These are phyloP conservation scores for Hymenoscyphus occultus DNA, from an alignment of 2,329 filamentous ascomycete genomes.

Conservation along the genomic window DNA sequence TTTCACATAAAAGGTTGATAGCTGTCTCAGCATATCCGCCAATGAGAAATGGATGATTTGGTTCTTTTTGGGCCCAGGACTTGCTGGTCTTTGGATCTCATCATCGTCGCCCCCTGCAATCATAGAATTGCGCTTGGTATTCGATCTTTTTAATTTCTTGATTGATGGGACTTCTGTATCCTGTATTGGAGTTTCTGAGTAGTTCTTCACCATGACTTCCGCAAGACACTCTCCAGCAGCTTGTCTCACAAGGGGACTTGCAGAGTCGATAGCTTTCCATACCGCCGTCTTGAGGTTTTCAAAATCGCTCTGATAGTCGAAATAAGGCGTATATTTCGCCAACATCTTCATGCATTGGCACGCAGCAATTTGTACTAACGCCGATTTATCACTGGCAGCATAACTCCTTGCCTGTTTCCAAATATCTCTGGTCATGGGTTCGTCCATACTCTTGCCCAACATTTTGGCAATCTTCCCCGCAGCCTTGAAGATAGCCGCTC, in stretches of 20 bases:
- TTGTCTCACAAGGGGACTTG: conserved; percentile 72
- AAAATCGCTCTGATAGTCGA: conserved; percentile 85
- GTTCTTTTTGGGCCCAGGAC: conserved; percentile 70
- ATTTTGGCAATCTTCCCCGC: conserved; percentile 74
- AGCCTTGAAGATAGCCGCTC: conserved; percentile 73
- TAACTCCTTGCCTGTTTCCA: conserved; percentile 87
- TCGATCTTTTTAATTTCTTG: conserved; percentile 71
- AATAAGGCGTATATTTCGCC: conserved; percentile 70
- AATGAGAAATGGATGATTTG: conserved; percentile 73
- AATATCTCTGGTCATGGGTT: conserved; percentile 78
- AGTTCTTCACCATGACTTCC: conserved; percentile 76
- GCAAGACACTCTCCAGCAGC: conserved; percentile 84
- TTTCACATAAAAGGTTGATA: conserved; percentile 78
- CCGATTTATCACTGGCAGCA: conserved; percentile 76
- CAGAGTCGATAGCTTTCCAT: conserved; percentile 83
- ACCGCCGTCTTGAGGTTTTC: conserved; percentile 79
- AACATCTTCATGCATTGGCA: conserved; percentile 77
- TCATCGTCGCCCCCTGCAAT: conserved; percentile 75
- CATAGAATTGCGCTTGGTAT: conserved; percentile 50
- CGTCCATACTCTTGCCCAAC: conserved; percentile 75
- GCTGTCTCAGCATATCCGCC: conserved; percentile 70
- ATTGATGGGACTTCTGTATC: conserved; percentile 54
- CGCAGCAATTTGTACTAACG: conserved; percentile 73
- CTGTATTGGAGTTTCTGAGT: conserved; percentile 58
- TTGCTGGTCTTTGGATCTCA: conserved; percentile 62